Percentiles rank a stretch among this genome's conserved stretches.
phyloP scores from a whole-genome alignment of 768 basidiomycete genomes.

The Russula earlei region DNA sequence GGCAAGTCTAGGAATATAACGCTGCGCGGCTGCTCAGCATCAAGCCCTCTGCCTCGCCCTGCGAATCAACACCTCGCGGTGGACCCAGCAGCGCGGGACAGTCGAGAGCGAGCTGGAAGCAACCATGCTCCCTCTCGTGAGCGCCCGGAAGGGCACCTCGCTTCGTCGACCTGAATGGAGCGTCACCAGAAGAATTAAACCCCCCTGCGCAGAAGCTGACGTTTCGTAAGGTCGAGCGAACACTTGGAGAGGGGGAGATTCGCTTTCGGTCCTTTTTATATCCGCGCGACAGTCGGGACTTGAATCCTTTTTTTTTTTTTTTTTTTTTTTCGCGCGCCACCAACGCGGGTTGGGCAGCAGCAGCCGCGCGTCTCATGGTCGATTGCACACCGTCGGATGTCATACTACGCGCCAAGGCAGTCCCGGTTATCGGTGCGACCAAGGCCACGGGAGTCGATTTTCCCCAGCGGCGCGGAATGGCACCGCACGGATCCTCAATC shows the following conservation, averaged over 20 bases:
- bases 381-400: conserved; percentile 1
- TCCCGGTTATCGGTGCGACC: conserved; percentile 43
- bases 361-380: conserved; percentile 22
- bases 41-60: conserved; percentile 30
- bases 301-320: no score
- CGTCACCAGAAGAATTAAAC: conserved; percentile 52
- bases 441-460: conserved; percentile 54
- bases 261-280: conserved; percentile 21
- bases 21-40: conserved; percentile 39
- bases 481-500: conserved; percentile 55
- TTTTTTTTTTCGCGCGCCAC: no score
- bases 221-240: conserved; percentile 64
- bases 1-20: conserved; percentile 80
- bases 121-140: conserved; percentile 39
- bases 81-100: conserved; percentile 37
- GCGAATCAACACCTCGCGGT: conserved; percentile 47
- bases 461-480: conserved; percentile 55
- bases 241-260: conserved; percentile 36
- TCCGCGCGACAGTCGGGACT: conserved; percentile 6
- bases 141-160: conserved; percentile 47
- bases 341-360: no score
- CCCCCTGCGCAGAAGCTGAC: conserved; percentile 43
- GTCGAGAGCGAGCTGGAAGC: conserved; percentile 26
- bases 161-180: conserved; percentile 70
- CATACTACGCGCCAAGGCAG: conserved; percentile 24